phyloP scores from a whole-genome alignment of 257 asterid genomes.

The Penstemon eatonii region DNA sequence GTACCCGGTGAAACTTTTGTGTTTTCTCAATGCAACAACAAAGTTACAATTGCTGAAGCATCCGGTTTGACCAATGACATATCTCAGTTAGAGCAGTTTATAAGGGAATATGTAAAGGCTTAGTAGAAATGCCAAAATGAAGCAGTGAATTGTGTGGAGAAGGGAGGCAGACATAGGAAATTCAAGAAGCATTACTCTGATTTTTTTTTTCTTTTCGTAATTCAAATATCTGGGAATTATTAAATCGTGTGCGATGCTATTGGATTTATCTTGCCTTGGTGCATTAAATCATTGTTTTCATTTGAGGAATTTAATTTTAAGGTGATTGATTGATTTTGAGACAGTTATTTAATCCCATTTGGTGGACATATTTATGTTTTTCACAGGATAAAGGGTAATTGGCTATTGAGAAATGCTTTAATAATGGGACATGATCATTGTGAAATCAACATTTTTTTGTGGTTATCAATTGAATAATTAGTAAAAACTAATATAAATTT shows the following conservation, averaged over 20 bases:
- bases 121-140: slow-evolving; percentile 21
- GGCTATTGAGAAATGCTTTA: too few species aligned
- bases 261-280: background rate
- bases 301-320: slow-evolving; percentile 19
- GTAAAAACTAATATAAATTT: too few species aligned
- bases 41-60: slow-evolving; percentile 66
- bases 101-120: slow-evolving; percentile 63
- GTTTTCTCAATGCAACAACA: slow-evolving; percentile 76
- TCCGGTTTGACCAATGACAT: slow-evolving; percentile 70
- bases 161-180: slow-evolving; percentile 21
- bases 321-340: background rate
- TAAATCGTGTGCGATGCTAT: slow-evolving; percentile 15
- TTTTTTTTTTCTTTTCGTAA: slow-evolving; percentile 13
- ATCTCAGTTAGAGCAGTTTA: slow-evolving; percentile 68
- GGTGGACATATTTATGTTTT: background rate
- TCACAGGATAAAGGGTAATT: background rate
- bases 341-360: background rate
- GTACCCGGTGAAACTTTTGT: slow-evolving; percentile 71
- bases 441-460: too few species aligned
- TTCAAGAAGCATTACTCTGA: slow-evolving; percentile 12
- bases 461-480: too few species aligned
- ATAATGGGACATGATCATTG: too few species aligned
- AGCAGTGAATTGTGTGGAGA: slow-evolving; percentile 8
- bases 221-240: background rate
- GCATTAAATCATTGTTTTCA: background rate